Evolutionary conservation across 495 filamentous ascomycete species (phyloP).

Genomic region (Tuber umbilicatum): DNA sequence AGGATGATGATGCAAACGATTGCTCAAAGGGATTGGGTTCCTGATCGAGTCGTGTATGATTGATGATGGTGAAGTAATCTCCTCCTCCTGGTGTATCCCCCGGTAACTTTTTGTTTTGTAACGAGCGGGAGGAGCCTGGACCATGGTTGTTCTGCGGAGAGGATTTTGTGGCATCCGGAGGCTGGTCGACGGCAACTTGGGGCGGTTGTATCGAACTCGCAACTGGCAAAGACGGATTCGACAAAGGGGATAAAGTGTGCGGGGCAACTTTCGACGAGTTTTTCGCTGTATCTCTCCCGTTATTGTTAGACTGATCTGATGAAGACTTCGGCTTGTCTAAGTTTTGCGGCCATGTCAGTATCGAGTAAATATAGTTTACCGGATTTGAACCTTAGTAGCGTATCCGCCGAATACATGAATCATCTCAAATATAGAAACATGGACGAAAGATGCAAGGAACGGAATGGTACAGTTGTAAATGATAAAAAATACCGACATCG

Average conservation of each 20-base stretch:
- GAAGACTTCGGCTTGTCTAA: not conserved
- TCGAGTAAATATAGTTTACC: not conserved
- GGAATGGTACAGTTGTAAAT: not conserved
- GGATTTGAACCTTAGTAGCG: not conserved
- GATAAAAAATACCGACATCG: constrained; percentile 14
- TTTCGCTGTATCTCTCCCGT: not conserved
- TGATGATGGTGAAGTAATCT: constrained; percentile 37
- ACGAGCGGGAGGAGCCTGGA: constrained; percentile 27
- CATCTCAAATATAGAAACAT: not conserved
- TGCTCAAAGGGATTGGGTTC: constrained; percentile 97
- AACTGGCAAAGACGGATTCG: constrained; percentile 13
- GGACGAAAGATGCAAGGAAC: not conserved
- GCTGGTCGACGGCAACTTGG: constrained; percentile 34
- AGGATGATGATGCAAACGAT: constrained; percentile 70
- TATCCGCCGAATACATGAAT: not conserved
- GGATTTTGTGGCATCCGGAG: constrained; percentile 25
- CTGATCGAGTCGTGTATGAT: constrained; percentile 39
- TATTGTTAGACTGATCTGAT: constrained; percentile 1
- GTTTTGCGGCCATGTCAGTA: constrained; percentile 1
- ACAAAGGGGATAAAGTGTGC: constrained; percentile 15
- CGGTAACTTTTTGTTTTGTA: constrained; percentile 22
- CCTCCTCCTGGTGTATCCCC: constrained; percentile 31
- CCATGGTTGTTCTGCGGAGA: constrained; percentile 30
- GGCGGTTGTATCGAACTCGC: constrained; percentile 30
- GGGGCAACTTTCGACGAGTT: constrained; percentile 30